phyloP scores from a whole-genome alignment of 2,329 filamentous ascomycete species.

The Neofusicoccum parvum region DNA sequence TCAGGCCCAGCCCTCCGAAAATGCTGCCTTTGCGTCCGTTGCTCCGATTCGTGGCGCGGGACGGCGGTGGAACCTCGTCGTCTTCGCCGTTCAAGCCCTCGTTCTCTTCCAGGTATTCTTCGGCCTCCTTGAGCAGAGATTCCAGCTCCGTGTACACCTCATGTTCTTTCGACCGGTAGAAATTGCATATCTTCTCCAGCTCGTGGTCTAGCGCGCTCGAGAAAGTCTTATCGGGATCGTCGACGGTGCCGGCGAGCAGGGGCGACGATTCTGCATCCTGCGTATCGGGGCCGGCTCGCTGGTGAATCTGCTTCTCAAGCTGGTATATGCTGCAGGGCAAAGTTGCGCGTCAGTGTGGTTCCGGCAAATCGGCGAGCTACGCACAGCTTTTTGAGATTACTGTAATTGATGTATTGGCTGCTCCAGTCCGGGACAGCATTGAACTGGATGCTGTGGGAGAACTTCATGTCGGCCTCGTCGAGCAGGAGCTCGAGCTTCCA shows the following conservation, averaged over 20 bases:
- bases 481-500: constrained; percentile 72
- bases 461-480: constrained; percentile 91
- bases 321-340: constrained; percentile 74
- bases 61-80: constrained; percentile 39
- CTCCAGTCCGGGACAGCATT: constrained; percentile 99
- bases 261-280: constrained; percentile 83
- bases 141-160: constrained; percentile 83
- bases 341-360: not conserved
- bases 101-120: constrained; percentile 64
- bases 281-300: constrained; percentile 51
- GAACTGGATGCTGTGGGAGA: constrained; percentile 98
- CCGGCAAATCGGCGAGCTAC: constrained; percentile 37
- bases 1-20: constrained; percentile 53
- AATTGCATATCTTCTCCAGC: constrained; percentile 89
- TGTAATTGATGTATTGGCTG: constrained; percentile 96
- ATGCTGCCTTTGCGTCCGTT: constrained; percentile 51
- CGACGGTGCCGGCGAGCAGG: constrained; percentile 65
- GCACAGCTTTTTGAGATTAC: constrained; percentile 97
- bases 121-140: constrained; percentile 73
- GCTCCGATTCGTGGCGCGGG: constrained; percentile 32
- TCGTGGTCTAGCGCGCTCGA: constrained; percentile 80
- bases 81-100: constrained; percentile 39
- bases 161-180: constrained; percentile 85
- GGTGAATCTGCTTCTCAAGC: constrained; percentile 82
- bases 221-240: constrained; percentile 81